Evolutionary conservation across 331 rosid species (phyloP).

Genomic region (Prunus yedoensis): DNA sequence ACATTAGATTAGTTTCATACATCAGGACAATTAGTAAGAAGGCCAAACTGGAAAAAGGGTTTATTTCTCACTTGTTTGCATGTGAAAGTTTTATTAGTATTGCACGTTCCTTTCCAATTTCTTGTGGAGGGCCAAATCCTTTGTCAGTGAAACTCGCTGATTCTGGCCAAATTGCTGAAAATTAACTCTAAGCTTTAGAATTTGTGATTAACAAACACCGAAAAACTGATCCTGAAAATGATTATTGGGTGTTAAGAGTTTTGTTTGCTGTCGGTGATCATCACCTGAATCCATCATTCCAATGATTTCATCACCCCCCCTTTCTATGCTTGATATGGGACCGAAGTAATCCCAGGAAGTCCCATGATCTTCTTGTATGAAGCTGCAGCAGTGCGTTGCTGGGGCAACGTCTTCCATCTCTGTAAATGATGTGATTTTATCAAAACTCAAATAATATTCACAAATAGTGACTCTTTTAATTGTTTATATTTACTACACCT

Average conservation of each 20-base stretch:
- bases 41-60: neutral
- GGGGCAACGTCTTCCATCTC: conserved; percentile 30
- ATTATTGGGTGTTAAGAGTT: neutral
- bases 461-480: too few species aligned
- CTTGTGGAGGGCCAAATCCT: conserved; percentile 22
- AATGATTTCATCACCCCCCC: conserved; percentile 21
- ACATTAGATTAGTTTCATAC: neutral
- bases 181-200: neutral
- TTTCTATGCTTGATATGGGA: neutral
- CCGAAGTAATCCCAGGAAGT: conserved; percentile 20
- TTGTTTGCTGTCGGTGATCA: neutral
- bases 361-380: conserved; percentile 33
- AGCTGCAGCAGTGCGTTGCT: conserved; percentile 12
- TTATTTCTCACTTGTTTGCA: conserved; percentile 29
- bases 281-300: conserved; percentile 29
- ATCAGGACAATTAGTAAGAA: neutral
- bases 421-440: neutral
- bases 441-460: too few species aligned
- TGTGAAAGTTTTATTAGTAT: conserved; percentile 9
- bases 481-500: neutral
- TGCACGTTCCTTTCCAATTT: conserved; percentile 28
- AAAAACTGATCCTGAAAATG: neutral
- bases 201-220: too few species aligned
- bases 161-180: conserved; percentile 22
- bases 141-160: conserved; percentile 21